phyloP scores from a whole-genome alignment of 192 early-diverging fungal genomes.

The Gigaspora rosea region DNA sequence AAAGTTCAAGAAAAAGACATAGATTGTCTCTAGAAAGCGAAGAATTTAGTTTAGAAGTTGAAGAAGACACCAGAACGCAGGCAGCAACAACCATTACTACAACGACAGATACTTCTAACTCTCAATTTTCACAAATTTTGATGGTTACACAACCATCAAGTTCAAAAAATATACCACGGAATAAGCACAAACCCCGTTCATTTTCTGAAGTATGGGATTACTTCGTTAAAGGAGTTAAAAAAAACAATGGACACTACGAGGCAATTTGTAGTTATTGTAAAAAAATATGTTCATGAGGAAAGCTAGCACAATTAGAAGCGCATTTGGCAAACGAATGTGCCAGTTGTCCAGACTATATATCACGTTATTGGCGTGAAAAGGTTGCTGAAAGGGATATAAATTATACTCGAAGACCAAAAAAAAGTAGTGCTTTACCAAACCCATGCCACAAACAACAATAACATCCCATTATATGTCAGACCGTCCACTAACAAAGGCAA shows the following conservation, averaged over 20 bases:
- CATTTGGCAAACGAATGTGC: not conserved
- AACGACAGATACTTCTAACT: too few relatives aligned
- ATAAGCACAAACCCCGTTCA: too few relatives aligned
- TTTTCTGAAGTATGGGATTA: not conserved
- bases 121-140: too few relatives aligned
- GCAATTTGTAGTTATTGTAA: not conserved
- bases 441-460: too few relatives aligned
- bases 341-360: not conserved
- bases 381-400: not conserved
- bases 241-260: not conserved
- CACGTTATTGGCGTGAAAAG: not conserved
- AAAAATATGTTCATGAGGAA: not conserved
- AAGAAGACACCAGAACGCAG: too few relatives aligned
- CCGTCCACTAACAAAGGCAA: not conserved
- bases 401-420: not conserved
- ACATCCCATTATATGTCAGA: not conserved
- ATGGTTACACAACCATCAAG: too few relatives aligned
- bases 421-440: too few relatives aligned
- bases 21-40: too few relatives aligned
- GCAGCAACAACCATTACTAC: too few relatives aligned
- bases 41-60: too few relatives aligned
- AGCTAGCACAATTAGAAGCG: not conserved
- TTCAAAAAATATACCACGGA: too few relatives aligned
- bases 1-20: too few relatives aligned
- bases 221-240: not conserved